These are phyloP conservation scores for Nakazawaea anatomiae DNA, from an alignment of 805 yeast species.

Conservation along the genomic window DNA sequence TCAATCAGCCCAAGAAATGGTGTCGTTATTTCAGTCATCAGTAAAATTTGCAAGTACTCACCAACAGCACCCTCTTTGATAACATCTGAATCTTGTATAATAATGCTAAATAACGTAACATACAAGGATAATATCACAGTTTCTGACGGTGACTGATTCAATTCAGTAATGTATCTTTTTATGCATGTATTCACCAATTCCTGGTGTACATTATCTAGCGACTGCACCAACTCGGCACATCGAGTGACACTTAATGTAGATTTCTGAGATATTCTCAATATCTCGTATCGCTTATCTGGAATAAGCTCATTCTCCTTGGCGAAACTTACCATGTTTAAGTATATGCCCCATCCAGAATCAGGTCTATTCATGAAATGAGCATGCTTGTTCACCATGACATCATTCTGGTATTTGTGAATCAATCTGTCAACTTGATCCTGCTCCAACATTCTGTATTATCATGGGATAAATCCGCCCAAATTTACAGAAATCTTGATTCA, in stretches of 20 bases:
- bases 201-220: constrained; percentile 15
- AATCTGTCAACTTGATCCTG: background rate
- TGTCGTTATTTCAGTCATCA: constrained; percentile 24
- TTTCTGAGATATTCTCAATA: constrained; percentile 32
- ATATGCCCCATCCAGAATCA: constrained; percentile 6
- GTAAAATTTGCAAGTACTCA: constrained; percentile 27
- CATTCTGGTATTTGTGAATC: background rate
- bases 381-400: background rate
- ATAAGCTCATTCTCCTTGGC: background rate
- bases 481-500: too few species aligned
- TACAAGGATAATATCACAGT: constrained; percentile 21
- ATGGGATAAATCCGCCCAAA: too few species aligned
- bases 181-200: constrained; percentile 16
- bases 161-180: constrained; percentile 13
- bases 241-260: constrained; percentile 27
- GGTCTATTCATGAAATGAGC: background rate
- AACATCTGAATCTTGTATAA: constrained; percentile 4
- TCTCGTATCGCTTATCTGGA: constrained; percentile 18
- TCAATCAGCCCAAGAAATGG: constrained; percentile 20
- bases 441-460: background rate
- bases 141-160: background rate
- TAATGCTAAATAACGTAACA: constrained; percentile 18
- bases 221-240: constrained; percentile 16
- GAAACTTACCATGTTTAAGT: background rate
- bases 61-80: constrained; percentile 20